Evolutionary conservation across 768 basidiomycete species (phyloP).

Genomic region (Phylloporus rhodoxanthus): DNA sequence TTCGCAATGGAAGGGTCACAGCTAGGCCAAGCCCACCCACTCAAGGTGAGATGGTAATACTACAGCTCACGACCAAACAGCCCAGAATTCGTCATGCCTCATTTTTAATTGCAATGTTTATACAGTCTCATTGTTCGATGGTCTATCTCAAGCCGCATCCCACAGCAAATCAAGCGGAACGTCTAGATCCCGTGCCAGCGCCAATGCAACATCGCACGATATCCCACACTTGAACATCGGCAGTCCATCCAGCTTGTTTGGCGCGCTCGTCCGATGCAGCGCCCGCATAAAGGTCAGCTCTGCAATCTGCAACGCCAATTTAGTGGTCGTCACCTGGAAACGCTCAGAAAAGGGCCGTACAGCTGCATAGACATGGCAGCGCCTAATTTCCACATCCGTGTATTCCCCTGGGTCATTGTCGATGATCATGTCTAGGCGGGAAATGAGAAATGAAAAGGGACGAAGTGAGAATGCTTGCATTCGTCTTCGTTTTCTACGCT

Average conservation of each 20-base stretch:
- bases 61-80: not conserved
- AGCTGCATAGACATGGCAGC: slow-evolving; percentile 52
- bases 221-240: slow-evolving; percentile 71
- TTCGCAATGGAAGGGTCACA: not conserved
- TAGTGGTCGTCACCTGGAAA: not conserved
- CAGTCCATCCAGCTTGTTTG: slow-evolving; percentile 62
- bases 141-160: slow-evolving; percentile 38
- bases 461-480: slow-evolving; percentile 45
- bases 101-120: not conserved
- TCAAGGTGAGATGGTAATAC: not conserved
- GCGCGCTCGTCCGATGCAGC: slow-evolving; percentile 55
- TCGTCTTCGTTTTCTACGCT: slow-evolving; percentile 96
- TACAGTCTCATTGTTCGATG: not conserved
- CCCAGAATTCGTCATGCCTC: no score
- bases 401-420: slow-evolving; percentile 86
- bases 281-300: slow-evolving; percentile 62
- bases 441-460: slow-evolving; percentile 1
- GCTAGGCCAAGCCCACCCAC: not conserved
- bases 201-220: slow-evolving; percentile 49
- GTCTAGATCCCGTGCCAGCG: slow-evolving; percentile 53
- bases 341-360: slow-evolving; percentile 36
- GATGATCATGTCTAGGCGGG: slow-evolving; percentile 83
- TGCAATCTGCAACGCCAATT: slow-evolving; percentile 42
- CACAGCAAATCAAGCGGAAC: slow-evolving; percentile 63
- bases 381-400: slow-evolving; percentile 65